Evolutionary conservation across 257 asterid species (phyloP).

Genomic region (Agastache rugosa): DNA sequence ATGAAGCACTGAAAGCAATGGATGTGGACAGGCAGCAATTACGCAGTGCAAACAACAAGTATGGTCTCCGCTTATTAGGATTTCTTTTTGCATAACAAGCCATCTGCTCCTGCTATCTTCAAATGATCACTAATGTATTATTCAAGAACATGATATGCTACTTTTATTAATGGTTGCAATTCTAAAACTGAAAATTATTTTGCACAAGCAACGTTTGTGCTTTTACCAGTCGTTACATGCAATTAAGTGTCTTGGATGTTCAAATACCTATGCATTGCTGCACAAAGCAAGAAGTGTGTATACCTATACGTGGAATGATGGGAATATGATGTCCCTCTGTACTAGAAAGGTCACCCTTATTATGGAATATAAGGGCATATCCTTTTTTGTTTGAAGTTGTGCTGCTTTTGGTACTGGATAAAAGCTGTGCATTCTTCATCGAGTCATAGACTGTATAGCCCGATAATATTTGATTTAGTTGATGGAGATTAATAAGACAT

Average conservation of each 20-base stretch:
- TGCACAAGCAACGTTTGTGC: conserved; percentile 8
- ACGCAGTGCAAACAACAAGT: conserved; percentile 92
- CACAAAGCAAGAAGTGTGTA: conserved; percentile 7
- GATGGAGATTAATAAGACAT: background rate
- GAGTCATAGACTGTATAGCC: conserved; percentile 20
- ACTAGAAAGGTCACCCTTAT: conserved; percentile 20
- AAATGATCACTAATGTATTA: background rate
- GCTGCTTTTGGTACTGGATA: conserved; percentile 7
- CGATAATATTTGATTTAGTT: conserved; percentile 13
- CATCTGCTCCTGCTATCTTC: conserved; percentile 26
- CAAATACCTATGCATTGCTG: conserved; percentile 9
- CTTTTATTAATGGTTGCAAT: conserved; percentile 21
- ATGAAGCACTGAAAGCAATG: conserved; percentile 92
- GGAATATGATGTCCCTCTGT: conserved; percentile 35
- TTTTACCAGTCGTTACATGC: conserved; percentile 16
- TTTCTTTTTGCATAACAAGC: conserved; percentile 30
- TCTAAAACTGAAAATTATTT: conserved; percentile 5
- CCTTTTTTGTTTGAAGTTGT: background rate
- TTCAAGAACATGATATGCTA: conserved; percentile 26
- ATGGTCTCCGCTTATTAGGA: conserved; percentile 37
- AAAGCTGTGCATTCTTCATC: conserved; percentile 22
- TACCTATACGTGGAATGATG: conserved; percentile 30
- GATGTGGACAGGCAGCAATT: conserved; percentile 92
- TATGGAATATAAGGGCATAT: conserved; percentile 17
- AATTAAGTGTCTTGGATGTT: conserved; percentile 20